These are phyloP conservation scores for Mycena sanguinolenta DNA, from an alignment of 768 basidiomycete genomes.

Conservation along the genomic window DNA sequence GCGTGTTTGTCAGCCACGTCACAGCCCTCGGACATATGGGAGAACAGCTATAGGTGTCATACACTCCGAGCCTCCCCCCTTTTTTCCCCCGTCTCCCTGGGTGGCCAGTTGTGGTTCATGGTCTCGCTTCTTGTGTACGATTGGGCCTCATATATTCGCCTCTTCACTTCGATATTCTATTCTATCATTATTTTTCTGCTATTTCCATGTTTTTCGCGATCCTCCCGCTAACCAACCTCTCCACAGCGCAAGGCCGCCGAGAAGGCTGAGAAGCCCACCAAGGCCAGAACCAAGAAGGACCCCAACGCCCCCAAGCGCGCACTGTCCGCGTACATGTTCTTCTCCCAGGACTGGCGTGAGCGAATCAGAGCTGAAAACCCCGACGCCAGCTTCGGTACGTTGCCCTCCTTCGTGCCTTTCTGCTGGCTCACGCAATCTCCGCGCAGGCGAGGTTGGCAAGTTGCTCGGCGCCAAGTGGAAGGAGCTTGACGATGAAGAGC, in stretches of 20 bases:
- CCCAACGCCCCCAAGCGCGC: conserved; percentile 91
- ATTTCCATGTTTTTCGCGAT: background rate
- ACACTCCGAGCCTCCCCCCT: too few relatives aligned
- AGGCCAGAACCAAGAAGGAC: conserved; percentile 70
- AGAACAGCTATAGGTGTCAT: too few relatives aligned
- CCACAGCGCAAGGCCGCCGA: conserved; percentile 81
- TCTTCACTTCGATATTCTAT: too few relatives aligned
- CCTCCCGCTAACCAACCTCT: background rate
- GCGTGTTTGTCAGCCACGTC: background rate
- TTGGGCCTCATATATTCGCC: too few relatives aligned
- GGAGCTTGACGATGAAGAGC: conserved; percentile 91
- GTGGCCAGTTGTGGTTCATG: too few relatives aligned
- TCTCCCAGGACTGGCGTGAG: conserved; percentile 95
- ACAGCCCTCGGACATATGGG: background rate
- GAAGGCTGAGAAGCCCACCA: conserved; percentile 72
- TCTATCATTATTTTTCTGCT: background rate
- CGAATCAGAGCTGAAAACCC: conserved; percentile 97
- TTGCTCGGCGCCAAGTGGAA: conserved; percentile 98
- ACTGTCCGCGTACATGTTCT: conserved; percentile 99
- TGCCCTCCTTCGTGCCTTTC: conserved; percentile 12
- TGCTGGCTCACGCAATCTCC: conserved; percentile 16
- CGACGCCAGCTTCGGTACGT: conserved; percentile 89
- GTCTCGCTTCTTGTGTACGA: too few relatives aligned
- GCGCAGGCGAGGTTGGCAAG: conserved; percentile 90
- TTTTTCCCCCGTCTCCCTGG: too few relatives aligned